Evolutionary conservation across 2,329 filamentous ascomycete species (phyloP).

Genomic region (Penicillium polonicum): DNA sequence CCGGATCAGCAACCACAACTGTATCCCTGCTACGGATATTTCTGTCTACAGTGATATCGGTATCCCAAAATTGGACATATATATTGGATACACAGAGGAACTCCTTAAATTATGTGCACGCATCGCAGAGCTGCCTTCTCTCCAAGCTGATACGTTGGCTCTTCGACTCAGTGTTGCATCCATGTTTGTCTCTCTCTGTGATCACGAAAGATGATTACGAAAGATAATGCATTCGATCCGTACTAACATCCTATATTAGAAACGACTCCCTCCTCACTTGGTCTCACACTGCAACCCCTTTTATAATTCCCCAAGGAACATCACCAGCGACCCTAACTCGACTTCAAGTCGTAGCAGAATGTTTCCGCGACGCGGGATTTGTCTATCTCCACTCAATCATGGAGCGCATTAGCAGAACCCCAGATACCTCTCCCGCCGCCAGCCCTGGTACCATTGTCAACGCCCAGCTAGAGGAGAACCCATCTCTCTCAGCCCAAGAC

Average conservation of each 20-base stretch:
- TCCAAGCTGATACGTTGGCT: slow-evolving; percentile 23
- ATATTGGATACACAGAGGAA: slow-evolving; percentile 40
- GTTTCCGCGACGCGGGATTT: slow-evolving; percentile 39
- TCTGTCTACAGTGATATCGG: slow-evolving; percentile 25
- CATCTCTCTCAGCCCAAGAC: background rate
- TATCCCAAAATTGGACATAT: slow-evolving; percentile 36
- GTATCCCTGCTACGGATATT: slow-evolving; percentile 16
- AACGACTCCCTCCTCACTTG: slow-evolving; percentile 34
- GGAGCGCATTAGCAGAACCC: slow-evolving; percentile 25
- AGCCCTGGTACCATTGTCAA: background rate
- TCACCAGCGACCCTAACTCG: slow-evolving; percentile 29
- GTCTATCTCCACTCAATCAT: slow-evolving; percentile 40
- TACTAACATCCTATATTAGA: slow-evolving; percentile 20
- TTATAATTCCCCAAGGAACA: slow-evolving; percentile 34
- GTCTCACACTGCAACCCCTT: slow-evolving; percentile 28
- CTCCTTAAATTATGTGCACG: slow-evolving; percentile 35
- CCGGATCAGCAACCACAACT: slow-evolving; percentile 34
- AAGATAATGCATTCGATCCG: background rate
- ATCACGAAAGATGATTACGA: too few relatives aligned
- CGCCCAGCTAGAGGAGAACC: background rate
- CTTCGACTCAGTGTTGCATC: slow-evolving; percentile 28
- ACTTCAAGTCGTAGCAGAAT: slow-evolving; percentile 38
- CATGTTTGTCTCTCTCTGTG: slow-evolving; percentile 26
- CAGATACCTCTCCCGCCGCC: background rate
- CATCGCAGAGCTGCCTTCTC: slow-evolving; percentile 33